Evolutionary conservation across 2,329 filamentous ascomycete species (phyloP), one percentile per base, ranked within the genome.

Genomic region (Arthrobotrys iridis): DNA sequence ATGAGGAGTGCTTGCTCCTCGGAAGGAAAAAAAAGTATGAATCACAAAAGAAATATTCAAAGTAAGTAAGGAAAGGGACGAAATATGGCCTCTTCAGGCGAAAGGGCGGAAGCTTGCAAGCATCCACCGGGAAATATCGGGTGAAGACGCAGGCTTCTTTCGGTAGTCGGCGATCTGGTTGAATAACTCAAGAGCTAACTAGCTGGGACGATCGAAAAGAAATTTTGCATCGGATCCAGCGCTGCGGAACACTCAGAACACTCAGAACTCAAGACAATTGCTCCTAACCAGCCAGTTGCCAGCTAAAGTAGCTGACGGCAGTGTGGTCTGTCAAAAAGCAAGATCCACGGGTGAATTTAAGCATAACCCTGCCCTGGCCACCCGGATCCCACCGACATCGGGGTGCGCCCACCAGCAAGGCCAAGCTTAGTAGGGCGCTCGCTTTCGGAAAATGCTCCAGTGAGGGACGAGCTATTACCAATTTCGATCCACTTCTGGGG

Each of bases 381-480:
- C 70, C 62, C 70, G 70, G 70, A 67, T 52, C 62, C 63, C 70
- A 67, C 70, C 70, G 70, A 74, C 70, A 74, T 74, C 70, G 70
- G 68, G 67, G 60, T 26, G 45, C 40, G 24, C 22, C 58, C 43
- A 11, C 1, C 8, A 24, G 13, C 35, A 35, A 24, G 10, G 10
- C 24, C 43, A 26, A 26, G 24, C 13, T 4, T 45, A 5, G n/a
- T n/a, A n/a, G n/a, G n/a, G 13, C 4, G 50, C 33, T 58, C 52
- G 52, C 20, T 41, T 41, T 58, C 26, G 58, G 58, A 37, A 46
- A 57, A 10, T 55, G 57, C 45, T 64, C 66, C 66, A 71, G 66
- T 71, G 48, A 71, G 46, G 46, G 35, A 46, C 52, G 35, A 74
- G 68, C 52, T 55, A 67, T 74, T 74, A 74, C 70, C 70, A 67